Base-by-base conservation (phyloP, 805 yeast species). In the Debaryomyces maramus region DNA sequence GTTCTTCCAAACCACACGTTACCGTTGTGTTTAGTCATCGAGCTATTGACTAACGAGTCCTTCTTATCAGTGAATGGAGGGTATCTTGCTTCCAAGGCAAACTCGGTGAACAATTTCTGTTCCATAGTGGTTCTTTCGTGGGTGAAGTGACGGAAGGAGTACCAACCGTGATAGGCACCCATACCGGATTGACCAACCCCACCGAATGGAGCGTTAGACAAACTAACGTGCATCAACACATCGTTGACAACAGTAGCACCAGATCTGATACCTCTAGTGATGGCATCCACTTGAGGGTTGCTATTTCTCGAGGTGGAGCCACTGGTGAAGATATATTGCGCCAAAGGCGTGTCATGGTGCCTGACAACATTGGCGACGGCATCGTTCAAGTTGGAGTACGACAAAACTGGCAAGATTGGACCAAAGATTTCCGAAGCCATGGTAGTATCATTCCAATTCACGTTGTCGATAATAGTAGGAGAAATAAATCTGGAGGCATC, bases 121-220 rank as follows among this genome's bases (percentile, higher is more conserved):
- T 70, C 75, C 48, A 86, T 56, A 2, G 81, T 68, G 0, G 89
- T 76, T 52, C 95, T 75, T 55, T 77, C 78, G 59, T 87, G 95
- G 2, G 88, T 76, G 55, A 90, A 90, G n/a, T 85, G 70, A 22
- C 61, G 51, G 61, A 54, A 70, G 1, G 62, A 55, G 26, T 41
- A 72, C 45, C 62, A 64, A 3, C 97, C 96, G 56, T 89, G 97
- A 63, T 88, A 89, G 23, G 74, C 65, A 8, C 97, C 97, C 42
- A 70, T 67, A 1, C 98, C 98, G 0, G 96, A 87, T 11, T 58
- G 58, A 10, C 97, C 97, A 40, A 90, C 66, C 17, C 98, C 98
- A 23, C 98, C 98, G 63, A 90, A 91, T 18, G 97, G 97, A 3
- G 87, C 78, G 35, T 73, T 72, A 5, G 71, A 43, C 38, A 85